Evolutionary conservation across 768 basidiomycete genomes (phyloP), one percentile per base, ranked within the genome.

Genomic region (Rhizopogon sp.): DNA sequence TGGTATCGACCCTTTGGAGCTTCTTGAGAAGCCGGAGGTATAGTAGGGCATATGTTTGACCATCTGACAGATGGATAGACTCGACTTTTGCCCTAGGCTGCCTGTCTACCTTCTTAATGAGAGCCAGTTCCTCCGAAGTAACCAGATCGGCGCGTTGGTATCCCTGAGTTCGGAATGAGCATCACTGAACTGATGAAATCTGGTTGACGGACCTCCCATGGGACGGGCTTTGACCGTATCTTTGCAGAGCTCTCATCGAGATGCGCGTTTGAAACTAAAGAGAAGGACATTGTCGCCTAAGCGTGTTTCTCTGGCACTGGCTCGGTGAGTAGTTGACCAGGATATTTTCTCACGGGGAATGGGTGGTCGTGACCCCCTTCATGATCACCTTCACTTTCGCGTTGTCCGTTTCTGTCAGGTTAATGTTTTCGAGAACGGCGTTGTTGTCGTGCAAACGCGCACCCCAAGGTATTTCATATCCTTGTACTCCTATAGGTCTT

Each of bases 131-230:
- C 54, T 97, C 93, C 5, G 81, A 78, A 9, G 92, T 90, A 64
- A 98, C 82, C 42, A 94, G 83, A 43, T 86, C 92, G 43, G 93
- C 94, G 61, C 96, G 87, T 74, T 97, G 94, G 75, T 98, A 97
- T 57, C 90, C 93, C 94, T 98, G 62, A 61, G 49, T 43, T 29
- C 39, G 47, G 33, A 50, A 56, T 64, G 43, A 69, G 64, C 3
- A 50, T 45, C 14, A 22, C 25, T 25, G 51, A 40, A 16, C 33
- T 14, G 31, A 16, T 1, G 5, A 20, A 22, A 11, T 17, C 1
- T 37, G 50, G 5, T 3, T 9, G 5, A 42, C 76, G 56, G 55
- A 96, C 96, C 86, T 97, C 94, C 96, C 96, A 98, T 60, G 94
- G 94, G 9, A 97, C 92, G 1, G 87, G 85, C 70, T 95, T 97